Conservation (phyloP, 1,139 yeast genomes). For the Pichia sp. region DNA sequence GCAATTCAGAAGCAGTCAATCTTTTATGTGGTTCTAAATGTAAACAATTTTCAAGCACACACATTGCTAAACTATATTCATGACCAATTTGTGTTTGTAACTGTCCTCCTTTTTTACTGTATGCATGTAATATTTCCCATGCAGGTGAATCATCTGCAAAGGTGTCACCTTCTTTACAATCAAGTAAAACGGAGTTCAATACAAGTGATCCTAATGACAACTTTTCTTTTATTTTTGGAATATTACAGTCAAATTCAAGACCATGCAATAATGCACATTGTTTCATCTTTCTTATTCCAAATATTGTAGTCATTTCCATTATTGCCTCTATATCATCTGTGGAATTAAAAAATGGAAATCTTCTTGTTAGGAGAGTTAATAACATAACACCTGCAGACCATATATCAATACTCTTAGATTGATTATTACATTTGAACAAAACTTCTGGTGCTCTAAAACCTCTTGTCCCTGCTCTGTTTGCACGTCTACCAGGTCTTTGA, state of each 20-base stretch:
- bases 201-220: constrained; percentile 33
- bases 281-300: constrained; percentile 70
- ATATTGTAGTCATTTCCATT: constrained; percentile 75
- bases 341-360: constrained; percentile 85
- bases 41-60: constrained; percentile 48
- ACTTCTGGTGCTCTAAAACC: constrained; percentile 97
- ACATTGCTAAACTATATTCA: constrained; percentile 38
- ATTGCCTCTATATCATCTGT: constrained; percentile 90
- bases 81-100: constrained; percentile 20
- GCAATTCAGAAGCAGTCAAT: constrained; percentile 48
- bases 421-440: constrained; percentile 78
- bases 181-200: constrained; percentile 32
- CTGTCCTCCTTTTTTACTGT: constrained; percentile 27
- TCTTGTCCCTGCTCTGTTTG: constrained; percentile 96
- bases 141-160: constrained; percentile 33
- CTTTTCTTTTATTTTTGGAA: constrained; percentile 37
- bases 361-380: constrained; percentile 60
- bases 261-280: constrained; percentile 85
- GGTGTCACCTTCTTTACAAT: constrained; percentile 30
- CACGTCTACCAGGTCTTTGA: constrained; percentile 81
- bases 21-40: constrained; percentile 54
- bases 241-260: constrained; percentile 68
- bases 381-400: constrained; percentile 94
- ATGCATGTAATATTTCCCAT: constrained; percentile 28
- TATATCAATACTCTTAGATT: constrained; percentile 73